Evolutionary conservation across 306 rosid genomes (phyloP).

Genomic region (Prinsepia uniflora): DNA sequence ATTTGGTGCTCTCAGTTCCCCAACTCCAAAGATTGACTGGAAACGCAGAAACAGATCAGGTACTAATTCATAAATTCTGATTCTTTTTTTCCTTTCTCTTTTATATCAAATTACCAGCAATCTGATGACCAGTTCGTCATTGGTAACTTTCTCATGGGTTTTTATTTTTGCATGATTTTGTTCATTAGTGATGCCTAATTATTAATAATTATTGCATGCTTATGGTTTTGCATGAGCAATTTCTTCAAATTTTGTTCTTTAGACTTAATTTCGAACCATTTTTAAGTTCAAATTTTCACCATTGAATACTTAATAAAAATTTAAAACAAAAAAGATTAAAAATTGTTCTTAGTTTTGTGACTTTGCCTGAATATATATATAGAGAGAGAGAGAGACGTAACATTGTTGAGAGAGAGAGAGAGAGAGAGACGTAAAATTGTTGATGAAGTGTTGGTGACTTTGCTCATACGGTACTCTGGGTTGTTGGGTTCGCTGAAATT

Average conservation of each 20-base stretch:
- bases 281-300: too few species aligned
- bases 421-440: neutral
- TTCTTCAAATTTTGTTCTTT: too few species aligned
- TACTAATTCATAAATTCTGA: slow-evolving; percentile 6
- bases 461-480: slow-evolving; percentile 21
- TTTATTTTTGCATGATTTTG: too few species aligned
- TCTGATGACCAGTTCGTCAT: too few species aligned
- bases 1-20: slow-evolving; percentile 52
- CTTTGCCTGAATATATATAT: too few species aligned
- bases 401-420: neutral
- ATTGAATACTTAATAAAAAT: neutral
- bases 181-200: too few species aligned
- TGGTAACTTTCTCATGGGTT: too few species aligned
- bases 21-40: slow-evolving; percentile 47
- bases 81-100: neutral
- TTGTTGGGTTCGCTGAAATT: slow-evolving; percentile 4
- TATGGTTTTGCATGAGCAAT: too few species aligned
- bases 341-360: neutral
- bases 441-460: slow-evolving; percentile 25
- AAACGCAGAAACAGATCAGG: slow-evolving; percentile 90
- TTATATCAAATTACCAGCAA: too few species aligned
- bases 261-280: too few species aligned
- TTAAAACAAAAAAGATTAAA: neutral
- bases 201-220: too few species aligned
- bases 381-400: neutral